Conservation (phyloP, 257 asterid genomes). For the Rubia yunnanensis region DNA sequence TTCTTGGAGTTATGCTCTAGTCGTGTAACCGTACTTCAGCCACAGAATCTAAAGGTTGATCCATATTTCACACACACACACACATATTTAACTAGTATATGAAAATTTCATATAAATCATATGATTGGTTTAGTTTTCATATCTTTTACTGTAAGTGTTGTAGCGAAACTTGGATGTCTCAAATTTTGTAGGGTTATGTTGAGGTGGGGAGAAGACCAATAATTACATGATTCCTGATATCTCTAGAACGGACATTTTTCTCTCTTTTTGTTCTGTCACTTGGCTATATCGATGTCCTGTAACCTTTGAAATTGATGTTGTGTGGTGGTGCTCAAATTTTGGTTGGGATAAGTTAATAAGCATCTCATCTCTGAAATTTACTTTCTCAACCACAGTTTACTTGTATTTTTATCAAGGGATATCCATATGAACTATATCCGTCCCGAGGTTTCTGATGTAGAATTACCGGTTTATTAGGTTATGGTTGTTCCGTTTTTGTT, state of each 20-base stretch:
- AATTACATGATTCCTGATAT: not conserved
- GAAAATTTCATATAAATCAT: not conserved
- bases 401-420: not conserved
- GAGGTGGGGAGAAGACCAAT: not conserved
- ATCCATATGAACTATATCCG: not conserved
- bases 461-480: not conserved
- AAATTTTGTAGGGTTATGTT: not conserved
- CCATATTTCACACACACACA: not conserved
- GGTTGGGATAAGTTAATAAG: not conserved
- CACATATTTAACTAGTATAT: not conserved
- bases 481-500: not conserved
- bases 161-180: not conserved
- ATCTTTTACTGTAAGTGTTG: not conserved
- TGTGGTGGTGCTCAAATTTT: not conserved
- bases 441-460: not conserved
- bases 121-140: not conserved
- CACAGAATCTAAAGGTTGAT: conserved; percentile 61
- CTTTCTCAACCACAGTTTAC: not conserved
- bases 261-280: not conserved
- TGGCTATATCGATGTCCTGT: not conserved
- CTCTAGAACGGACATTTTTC: not conserved
- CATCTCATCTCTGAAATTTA: not conserved
- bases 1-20: conserved; percentile 82
- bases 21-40: conserved; percentile 63
- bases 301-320: not conserved